These are phyloP conservation scores for Bolboschoenus planiculmis DNA, from an alignment of 176 grass and related monocot species.

Conservation along the genomic window DNA sequence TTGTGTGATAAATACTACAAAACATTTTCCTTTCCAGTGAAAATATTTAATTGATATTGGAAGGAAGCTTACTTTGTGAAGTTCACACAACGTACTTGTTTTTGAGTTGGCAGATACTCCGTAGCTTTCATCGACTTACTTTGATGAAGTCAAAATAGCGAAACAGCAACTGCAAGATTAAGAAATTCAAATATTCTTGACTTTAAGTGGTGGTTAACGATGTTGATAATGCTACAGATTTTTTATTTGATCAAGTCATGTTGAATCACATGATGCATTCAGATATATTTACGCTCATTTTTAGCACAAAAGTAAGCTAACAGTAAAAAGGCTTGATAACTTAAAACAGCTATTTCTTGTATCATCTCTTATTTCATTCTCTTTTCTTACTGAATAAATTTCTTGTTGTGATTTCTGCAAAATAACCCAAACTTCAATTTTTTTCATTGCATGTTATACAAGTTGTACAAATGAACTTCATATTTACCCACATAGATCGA, in stretches of 20 bases:
- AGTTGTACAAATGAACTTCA: neutral
- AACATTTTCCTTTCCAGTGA: no score
- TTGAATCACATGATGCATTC: neutral
- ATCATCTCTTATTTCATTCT: neutral
- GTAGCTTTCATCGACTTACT: neutral
- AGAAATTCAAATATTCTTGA: neutral
- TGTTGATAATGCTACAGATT: neutral
- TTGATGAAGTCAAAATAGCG: neutral
- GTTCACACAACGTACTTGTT: neutral
- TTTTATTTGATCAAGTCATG: neutral
- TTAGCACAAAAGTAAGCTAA: neutral
- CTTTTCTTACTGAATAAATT: neutral
- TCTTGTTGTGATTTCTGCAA: neutral
- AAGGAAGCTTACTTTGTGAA: no score
- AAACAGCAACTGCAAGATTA: neutral
- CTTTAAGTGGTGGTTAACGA: neutral
- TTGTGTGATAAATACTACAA: no score
- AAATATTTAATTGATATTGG: no score
- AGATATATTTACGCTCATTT: neutral
- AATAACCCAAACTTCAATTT: neutral
- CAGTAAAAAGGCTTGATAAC: neutral
- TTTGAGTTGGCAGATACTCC: neutral
- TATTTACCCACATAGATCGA: neutral
- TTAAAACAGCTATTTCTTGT: neutral
- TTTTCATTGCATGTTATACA: neutral